Base-by-base conservation (phyloP, 1,139 yeast genomes). In the Pneumocystis sp. region DNA sequence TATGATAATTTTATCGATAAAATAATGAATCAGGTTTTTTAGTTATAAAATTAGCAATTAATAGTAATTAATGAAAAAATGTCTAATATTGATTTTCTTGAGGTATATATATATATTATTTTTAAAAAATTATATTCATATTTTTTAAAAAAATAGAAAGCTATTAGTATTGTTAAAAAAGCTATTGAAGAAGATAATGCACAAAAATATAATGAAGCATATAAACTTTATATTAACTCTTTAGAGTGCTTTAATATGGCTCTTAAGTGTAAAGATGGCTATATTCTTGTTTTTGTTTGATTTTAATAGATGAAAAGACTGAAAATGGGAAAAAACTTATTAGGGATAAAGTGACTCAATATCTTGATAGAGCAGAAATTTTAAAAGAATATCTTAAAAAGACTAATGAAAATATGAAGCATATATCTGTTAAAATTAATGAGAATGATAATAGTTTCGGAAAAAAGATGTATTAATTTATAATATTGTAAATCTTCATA, bases 101-200 rank as follows among this genome's bases (percentile, higher is more conserved):
- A 40, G 45, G 61, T 59, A 39, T 59, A 21, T 10, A 10, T 25
- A 12, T 29, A 7, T 19, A 3, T 39, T 21, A 21, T 39, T 12
- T 39, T 25, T 35, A 5, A 5, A 4, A 35, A 21, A 12, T 31
- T 21, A 12, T 39, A 15, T 59, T 42, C 4, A 59, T 59, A 97
- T 93, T 74, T 91, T 93, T 74, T 80, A 93, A 63, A 85, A 50
- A 39, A 21, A 25, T 31, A 87, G 69, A 95, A 93, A 75, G 99
- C 97, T 29, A 90, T 93, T 44, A 97, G 90, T 70, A 81, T 91
- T 63, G 95, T 93, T 19, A 96, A 90, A 73, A 87, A 87, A 76
- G 98, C 98, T 35, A 90, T 95, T 66, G 96, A 91, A 74, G 91
- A 96, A 7, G 99, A 95, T 74, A 85, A 89, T 34, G 93, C 91